Conservation (phyloP, 208 protist species). For the Leishmania tropica region DNA sequence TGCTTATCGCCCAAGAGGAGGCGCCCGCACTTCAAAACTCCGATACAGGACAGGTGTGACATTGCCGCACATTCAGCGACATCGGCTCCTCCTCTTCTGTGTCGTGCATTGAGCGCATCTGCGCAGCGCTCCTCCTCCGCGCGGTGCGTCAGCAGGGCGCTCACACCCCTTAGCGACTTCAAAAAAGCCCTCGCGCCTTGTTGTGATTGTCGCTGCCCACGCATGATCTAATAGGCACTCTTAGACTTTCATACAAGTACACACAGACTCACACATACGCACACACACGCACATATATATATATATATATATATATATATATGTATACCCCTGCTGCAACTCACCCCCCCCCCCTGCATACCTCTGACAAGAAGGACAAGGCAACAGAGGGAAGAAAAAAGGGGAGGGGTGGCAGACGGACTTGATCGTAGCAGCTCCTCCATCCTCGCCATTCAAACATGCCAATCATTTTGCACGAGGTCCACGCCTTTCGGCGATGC, state of each 20-base stretch:
- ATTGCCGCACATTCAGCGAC: background rate
- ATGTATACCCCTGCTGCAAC: background rate
- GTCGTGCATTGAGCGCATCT: background rate
- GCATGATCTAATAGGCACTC: background rate
- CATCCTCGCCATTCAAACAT: constrained; percentile 2
- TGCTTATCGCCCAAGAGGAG: background rate
- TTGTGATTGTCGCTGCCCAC: background rate
- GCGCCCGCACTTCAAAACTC: background rate
- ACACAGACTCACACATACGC: background rate
- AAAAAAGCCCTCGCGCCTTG: background rate
- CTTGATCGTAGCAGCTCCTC: background rate
- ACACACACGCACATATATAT: background rate
- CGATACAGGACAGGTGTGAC: background rate
- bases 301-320: background rate
- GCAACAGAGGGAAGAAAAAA: background rate
- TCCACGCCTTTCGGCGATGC: constrained; percentile 15
- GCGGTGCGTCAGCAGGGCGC: background rate
- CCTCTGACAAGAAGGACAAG: background rate
- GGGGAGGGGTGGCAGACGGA: background rate
- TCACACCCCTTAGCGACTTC: background rate
- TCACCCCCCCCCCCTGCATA: background rate
- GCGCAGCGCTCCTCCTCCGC: background rate
- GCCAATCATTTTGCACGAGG: constrained; percentile 25
- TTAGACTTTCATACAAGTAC: background rate
- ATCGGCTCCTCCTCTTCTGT: background rate